Base-by-base conservation (phyloP, 129 eudicot species). In the Saussurea involucrata region DNA sequence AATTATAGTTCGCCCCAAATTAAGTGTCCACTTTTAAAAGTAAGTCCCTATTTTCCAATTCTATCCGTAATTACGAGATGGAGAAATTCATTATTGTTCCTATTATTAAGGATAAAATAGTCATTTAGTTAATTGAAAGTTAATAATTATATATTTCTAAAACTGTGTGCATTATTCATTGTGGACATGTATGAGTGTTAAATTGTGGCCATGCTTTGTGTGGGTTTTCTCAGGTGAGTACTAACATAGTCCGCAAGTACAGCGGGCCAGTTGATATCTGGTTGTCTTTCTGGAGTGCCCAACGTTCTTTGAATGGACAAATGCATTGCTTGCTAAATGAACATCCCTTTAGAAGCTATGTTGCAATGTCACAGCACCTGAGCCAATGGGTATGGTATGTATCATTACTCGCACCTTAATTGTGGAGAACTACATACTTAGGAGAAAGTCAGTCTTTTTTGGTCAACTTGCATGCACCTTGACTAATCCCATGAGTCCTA, bases 321-420 rank as follows among this genome's bases (percentile, higher is more conserved):
- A 44, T 80, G 73, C 82, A 81, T 44, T 95, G 97, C 84, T 78
- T 95, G 82, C 71, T 92, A 40, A 95, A 95, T 71, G 90, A 78
- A 46, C 77, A 90, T 79, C 92, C 97, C 9, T 40, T 24, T 33
- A 94, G 82, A 81, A 91, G 90, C 75, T 87, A 85, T 74, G 84
- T 36, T 40, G 98, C 98, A 79, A 91, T 91, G 98, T 91, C 97
- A 60, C 89, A 89, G 29, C 97, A 94, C 68, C 79, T 68, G 74
- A 94, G 96, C 88, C 98, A 94, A 76, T 94, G 98, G 98, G 90
- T 94, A 58, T 94, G 98, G 98, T 94, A 81, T 28, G 93, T 82
- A 24, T 57, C 72, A 37, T 66, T 66, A 31, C 42, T 28, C 15
- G 0, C 33, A 74, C 40, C 58, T 74, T 63, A 55, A 28, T 55